A percentile compares a stretch with the other conserved stretches of the same genome.
Conservation (phyloP, 164 flowering plant species). For the Malania oleifera region DNA sequence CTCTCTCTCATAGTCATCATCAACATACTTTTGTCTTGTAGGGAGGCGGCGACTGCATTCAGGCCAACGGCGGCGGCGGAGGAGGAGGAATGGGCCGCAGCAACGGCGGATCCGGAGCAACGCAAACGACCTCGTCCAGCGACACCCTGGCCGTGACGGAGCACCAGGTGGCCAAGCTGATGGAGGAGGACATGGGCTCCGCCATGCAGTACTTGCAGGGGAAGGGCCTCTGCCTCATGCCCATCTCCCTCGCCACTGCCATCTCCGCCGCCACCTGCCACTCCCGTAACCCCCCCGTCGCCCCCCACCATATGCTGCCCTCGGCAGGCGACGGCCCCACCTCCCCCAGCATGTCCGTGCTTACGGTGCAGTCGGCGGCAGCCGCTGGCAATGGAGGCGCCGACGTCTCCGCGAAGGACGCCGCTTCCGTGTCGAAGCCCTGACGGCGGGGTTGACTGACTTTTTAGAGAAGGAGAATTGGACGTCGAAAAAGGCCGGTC, state of each 20-base stretch:
- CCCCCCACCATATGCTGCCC: constrained; percentile 2
- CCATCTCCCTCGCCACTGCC: constrained; percentile 89
- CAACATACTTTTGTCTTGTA: constrained; percentile 3
- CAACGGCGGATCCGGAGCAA: constrained; percentile 39
- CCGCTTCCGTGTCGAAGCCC: constrained; percentile 64
- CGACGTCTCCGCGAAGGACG: constrained; percentile 47
- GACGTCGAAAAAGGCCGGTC: no score
- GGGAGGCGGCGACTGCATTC: constrained; percentile 46
- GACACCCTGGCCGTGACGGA: constrained; percentile 64
- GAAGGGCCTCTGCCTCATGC: constrained; percentile 97
- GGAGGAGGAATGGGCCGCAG: constrained; percentile 25
- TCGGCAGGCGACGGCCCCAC: constrained; percentile 46
- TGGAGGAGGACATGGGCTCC: constrained; percentile 95
- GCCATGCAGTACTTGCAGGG: constrained; percentile 98
- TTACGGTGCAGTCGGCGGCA: constrained; percentile 69
- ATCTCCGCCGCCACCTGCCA: constrained; percentile 78
- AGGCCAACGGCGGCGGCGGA: constrained; percentile 19
- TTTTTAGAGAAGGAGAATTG: neutral
- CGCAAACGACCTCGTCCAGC: constrained; percentile 43
- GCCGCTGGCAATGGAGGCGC: constrained; percentile 36
- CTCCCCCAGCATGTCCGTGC: constrained; percentile 63
- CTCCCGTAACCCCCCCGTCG: constrained; percentile 28
- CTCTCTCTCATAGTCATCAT: neutral
- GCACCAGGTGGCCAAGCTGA: constrained; percentile 80
- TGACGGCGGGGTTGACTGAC: constrained; percentile 23